Base-by-base conservation (phyloP, 495 filamentous ascomycete genomes). In the Podospora sp. region DNA sequence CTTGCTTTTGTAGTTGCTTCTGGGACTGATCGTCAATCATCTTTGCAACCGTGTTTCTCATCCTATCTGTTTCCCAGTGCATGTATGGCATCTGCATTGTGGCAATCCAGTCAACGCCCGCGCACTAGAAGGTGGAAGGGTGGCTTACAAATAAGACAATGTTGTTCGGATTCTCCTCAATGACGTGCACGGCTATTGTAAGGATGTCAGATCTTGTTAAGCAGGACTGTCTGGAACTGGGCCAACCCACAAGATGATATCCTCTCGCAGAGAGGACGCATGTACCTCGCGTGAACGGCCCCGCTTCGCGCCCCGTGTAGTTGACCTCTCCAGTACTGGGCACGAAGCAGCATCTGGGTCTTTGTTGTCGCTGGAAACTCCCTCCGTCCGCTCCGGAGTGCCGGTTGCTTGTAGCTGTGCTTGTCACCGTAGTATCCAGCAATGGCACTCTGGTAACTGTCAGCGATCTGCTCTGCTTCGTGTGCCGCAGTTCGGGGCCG, bases 1-100 rank as follows among this genome's bases (percentile, higher is more conserved):
- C 56, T 21, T 58, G 63, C 1, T 18, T 49, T 22, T 7, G 60
- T 0, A 63, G 67, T 1, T 70, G 35, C 0, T 71, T 62, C 12
- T 62, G 60, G 1, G 50, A 62, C 63, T 69, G 71, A 8, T n/a
- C 33, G 16, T 49, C 66, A 46, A 68, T 65, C 59, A 25, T 67
- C 9, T 71, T 68, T 24, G 74, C 60, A 18, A 68, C 70, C 57
- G 68, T 68, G 62, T 65, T 80, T 68, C 78, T 72, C 62, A 77
- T 83, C 26, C 77, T 70, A 58, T 77, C 79, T 33, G 86, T 89
- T 40, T 91, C 89, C 72, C 88, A 91, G 69, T 90, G 87, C 3
- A 91, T 76, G 65, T 89, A 91, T 1, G 88, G 88, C 87, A 90
- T 90, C 79, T 81, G 33, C 6, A 27, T 56, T 7, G n/a, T 26